These are phyloP conservation scores for Pyricularia pennisetigena DNA, from an alignment of 2,329 filamentous ascomycete genomes.

Conservation along the genomic window DNA sequence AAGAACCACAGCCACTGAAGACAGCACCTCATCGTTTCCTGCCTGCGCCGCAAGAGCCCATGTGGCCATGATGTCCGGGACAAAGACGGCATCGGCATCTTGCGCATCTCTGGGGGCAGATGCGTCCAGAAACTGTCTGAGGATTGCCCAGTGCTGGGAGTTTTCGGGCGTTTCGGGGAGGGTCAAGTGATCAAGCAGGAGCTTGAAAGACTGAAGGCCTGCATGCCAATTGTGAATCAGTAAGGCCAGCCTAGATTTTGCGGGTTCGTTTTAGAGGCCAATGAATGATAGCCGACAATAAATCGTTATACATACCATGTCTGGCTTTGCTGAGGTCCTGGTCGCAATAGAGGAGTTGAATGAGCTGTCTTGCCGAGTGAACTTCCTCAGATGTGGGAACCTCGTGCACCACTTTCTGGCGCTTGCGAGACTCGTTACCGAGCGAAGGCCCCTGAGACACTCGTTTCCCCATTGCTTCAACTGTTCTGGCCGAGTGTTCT, in stretches of 20 bases:
- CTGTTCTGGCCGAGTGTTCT: no score
- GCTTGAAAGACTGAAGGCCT: slow-evolving; percentile 62
- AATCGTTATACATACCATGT: slow-evolving; percentile 39
- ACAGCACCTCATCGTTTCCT: slow-evolving; percentile 73
- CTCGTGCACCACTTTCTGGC: slow-evolving; percentile 46
- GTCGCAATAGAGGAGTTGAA: slow-evolving; percentile 58
- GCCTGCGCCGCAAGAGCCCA: slow-evolving; percentile 77
- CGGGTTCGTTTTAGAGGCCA: neutral
- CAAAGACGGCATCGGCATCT: slow-evolving; percentile 52
- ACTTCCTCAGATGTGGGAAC: slow-evolving; percentile 52
- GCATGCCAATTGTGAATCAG: neutral
- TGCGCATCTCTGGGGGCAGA: slow-evolving; percentile 32
- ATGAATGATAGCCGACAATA: neutral
- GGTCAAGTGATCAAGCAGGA: slow-evolving; percentile 57
- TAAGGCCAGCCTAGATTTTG: neutral
- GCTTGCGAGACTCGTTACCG: slow-evolving; percentile 35
- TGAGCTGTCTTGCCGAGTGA: slow-evolving; percentile 54
- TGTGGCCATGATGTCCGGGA: slow-evolving; percentile 74
- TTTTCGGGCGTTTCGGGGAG: slow-evolving; percentile 36
- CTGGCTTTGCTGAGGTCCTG: slow-evolving; percentile 59
- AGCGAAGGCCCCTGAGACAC: slow-evolving; percentile 25
- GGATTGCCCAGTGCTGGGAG: slow-evolving; percentile 43
- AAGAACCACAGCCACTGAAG: slow-evolving; percentile 69
- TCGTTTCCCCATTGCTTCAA: slow-evolving; percentile 32
- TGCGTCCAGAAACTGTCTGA: slow-evolving; percentile 58